Conservation (phyloP, 2,329 filamentous ascomycete species). For the Geoglossum cookeanum region DNA sequence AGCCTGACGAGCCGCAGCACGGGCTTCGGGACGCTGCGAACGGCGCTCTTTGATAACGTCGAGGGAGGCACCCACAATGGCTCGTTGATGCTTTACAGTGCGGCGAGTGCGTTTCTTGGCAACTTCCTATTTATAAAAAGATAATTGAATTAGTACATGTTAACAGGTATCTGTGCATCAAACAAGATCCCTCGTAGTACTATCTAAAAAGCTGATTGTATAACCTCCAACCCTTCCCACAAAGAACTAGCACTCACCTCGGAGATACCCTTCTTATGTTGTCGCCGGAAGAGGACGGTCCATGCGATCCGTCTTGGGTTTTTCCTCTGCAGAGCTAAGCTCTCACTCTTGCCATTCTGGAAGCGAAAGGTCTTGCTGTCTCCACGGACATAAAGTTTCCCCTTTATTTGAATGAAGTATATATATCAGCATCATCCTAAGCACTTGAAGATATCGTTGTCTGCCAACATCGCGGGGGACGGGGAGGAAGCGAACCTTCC, state of each 20-base stretch:
- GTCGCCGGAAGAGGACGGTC: slow-evolving; percentile 94
- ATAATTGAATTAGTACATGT: neutral
- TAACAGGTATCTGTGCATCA: neutral
- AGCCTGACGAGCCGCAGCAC: slow-evolving; percentile 67
- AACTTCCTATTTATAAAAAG: slow-evolving; percentile 54
- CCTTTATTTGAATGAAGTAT: slow-evolving; percentile 35
- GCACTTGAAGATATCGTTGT: neutral
- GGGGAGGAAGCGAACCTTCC: slow-evolving; percentile 41
- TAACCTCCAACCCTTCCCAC: too few relatives aligned
- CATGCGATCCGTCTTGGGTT: slow-evolving; percentile 98
- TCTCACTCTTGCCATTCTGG: slow-evolving; percentile 99
- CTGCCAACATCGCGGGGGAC: neutral
- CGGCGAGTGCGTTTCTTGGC: slow-evolving; percentile 99
- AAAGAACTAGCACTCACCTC: slow-evolving; percentile 50
- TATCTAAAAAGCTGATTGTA: too few relatives aligned
- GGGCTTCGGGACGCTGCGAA: slow-evolving; percentile 83
- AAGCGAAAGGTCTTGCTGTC: slow-evolving; percentile 99
- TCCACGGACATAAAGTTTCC: slow-evolving; percentile 98
- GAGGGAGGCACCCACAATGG: slow-evolving; percentile 96
- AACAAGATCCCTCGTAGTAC: neutral
- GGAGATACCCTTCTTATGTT: slow-evolving; percentile 99
- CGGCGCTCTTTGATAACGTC: slow-evolving; percentile 99
- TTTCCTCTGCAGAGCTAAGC: slow-evolving; percentile 99
- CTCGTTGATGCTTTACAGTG: slow-evolving; percentile 96
- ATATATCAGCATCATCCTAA: slow-evolving; percentile 10